phyloP scores from a whole-genome alignment of 2,329 filamentous ascomycete species.

The Endocalyx cinctus region DNA sequence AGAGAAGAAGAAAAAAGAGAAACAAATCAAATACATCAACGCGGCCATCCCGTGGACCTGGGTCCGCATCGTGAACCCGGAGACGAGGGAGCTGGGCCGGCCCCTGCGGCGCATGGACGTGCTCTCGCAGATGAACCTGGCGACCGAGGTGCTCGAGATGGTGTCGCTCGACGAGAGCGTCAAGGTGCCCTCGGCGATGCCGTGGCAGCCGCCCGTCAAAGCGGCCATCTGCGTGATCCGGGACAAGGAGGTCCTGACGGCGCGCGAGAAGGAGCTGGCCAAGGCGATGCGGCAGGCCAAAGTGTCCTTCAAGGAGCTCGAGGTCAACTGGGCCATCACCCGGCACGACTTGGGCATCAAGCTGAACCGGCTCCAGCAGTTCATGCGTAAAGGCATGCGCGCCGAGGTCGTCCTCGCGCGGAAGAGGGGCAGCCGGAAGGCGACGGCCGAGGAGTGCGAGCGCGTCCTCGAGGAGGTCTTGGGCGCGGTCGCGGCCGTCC shows the following conservation, averaged over 20 bases:
- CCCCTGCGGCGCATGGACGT: conserved; percentile 18
- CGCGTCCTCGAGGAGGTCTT: conserved; percentile 50
- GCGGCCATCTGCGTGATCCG: conserved; percentile 67
- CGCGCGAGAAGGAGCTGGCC: conserved; percentile 32
- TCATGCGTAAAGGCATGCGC: conserved; percentile 68
- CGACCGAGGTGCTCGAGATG: conserved; percentile 21
- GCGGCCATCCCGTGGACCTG: conserved; percentile 38
- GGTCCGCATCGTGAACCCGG: conserved; percentile 25
- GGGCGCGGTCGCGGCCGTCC: conserved; percentile 18
- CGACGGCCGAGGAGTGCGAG: conserved; percentile 57
- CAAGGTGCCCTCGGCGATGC: conserved; percentile 7
- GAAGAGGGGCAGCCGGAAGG: conserved; percentile 59
- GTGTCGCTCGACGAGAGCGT: conserved; percentile 26
- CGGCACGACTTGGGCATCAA: conserved; percentile 69
- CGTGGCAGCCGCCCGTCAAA: too few species aligned
- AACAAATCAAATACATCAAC: conserved; percentile 32
- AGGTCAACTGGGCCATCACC: conserved; percentile 85
- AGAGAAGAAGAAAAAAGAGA: too few species aligned
- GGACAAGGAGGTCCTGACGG: conserved; percentile 45
- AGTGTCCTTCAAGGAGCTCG: conserved; percentile 65
- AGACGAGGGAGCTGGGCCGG: conserved; percentile 9
- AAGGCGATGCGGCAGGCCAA: conserved; percentile 39
- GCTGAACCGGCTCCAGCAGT: conserved; percentile 61
- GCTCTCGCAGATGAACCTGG: conserved; percentile 13
- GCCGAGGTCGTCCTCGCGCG: conserved; percentile 70